Evolutionary conservation across 352 stramenopile genomes (phyloP).

Genomic region (Albugo laibachii): DNA sequence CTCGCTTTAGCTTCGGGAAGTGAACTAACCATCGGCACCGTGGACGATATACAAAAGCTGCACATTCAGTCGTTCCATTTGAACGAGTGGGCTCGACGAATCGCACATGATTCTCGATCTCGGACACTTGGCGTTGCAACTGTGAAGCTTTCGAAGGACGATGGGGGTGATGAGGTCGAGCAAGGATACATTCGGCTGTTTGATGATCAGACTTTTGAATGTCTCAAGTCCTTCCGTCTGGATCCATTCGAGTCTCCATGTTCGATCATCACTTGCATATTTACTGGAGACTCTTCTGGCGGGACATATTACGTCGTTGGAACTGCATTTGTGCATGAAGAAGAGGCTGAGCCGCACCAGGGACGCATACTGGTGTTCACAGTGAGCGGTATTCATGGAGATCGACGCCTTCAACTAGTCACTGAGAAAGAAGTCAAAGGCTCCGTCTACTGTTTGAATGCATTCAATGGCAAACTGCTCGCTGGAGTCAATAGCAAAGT

Average conservation of each 20-base stretch:
- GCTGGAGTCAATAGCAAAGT: conserved; percentile 91
- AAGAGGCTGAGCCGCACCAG: conserved; percentile 91
- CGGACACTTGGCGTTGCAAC: conserved; percentile 71
- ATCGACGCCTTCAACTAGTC: conserved; percentile 76
- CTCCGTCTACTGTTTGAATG: conserved; percentile 89
- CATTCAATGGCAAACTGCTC: conserved; percentile 88
- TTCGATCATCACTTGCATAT: conserved; percentile 61
- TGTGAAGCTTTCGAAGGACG: conserved; percentile 60
- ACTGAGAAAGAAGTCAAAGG: conserved; percentile 87
- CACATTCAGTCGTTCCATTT: conserved; percentile 94
- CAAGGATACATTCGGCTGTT: conserved; percentile 87
- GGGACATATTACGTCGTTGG: conserved; percentile 70
- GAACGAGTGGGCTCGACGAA: conserved; percentile 84
- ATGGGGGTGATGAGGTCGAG: conserved; percentile 70
- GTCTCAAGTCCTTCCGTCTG: conserved; percentile 67
- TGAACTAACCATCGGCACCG: conserved; percentile 90
- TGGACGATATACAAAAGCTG: conserved; percentile 98
- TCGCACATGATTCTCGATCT: conserved; percentile 69
- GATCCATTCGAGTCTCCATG: conserved; percentile 78
- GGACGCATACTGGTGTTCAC: conserved; percentile 88
- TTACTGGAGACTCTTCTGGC: conserved; percentile 54
- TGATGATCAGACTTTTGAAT: conserved; percentile 94
- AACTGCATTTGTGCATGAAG: conserved; percentile 84
- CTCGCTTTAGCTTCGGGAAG: conserved; percentile 90
- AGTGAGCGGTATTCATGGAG: conserved; percentile 52